phyloP scores from a whole-genome alignment of 805 yeast species.

The Hanseniaspora pseudoguilliermondii region DNA sequence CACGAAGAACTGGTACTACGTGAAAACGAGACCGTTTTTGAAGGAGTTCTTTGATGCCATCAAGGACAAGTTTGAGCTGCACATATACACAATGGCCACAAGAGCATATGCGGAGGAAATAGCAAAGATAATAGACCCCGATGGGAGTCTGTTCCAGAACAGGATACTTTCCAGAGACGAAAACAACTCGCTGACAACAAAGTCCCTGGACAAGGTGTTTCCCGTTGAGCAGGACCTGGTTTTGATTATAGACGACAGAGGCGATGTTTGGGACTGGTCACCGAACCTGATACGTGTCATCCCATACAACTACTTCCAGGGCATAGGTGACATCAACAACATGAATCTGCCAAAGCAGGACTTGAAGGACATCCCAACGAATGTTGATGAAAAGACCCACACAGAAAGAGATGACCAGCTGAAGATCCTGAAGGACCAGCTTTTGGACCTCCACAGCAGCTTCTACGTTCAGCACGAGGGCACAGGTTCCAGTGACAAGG shows the following conservation, averaged over 20 bases:
- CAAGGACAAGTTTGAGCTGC: conserved; percentile 65
- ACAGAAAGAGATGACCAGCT: conserved; percentile 27
- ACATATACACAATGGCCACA: conserved; percentile 97
- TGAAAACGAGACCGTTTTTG: conserved; percentile 82
- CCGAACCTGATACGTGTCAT: conserved; percentile 80
- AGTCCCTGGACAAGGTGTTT: conserved; percentile 72
- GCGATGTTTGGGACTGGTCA: conserved; percentile 98
- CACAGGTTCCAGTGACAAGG: not conserved
- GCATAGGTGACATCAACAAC: conserved; percentile 93
- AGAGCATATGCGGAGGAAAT: conserved; percentile 82
- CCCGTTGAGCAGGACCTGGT: conserved; percentile 97
- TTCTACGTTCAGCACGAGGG: not conserved
- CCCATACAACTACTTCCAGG: conserved; percentile 92
- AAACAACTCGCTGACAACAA: conserved; percentile 82
- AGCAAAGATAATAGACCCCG: conserved; percentile 84
- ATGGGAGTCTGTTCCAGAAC: conserved; percentile 75
- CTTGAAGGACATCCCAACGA: conserved; percentile 16
- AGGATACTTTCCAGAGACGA: conserved; percentile 87
- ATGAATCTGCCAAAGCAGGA: conserved; percentile 57
- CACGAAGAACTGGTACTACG: conserved; percentile 66
- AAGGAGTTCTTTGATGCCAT: conserved; percentile 55
- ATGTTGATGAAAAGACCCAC: conserved; percentile 28
- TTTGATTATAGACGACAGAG: conserved; percentile 90
- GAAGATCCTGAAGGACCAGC: conserved; percentile 15
- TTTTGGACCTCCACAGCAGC: conserved; percentile 10